Evolutionary conservation across 495 filamentous ascomycete genomes (phyloP), one percentile per base, ranked within the genome.

Genomic region (Hypoxylon fragiforme): DNA sequence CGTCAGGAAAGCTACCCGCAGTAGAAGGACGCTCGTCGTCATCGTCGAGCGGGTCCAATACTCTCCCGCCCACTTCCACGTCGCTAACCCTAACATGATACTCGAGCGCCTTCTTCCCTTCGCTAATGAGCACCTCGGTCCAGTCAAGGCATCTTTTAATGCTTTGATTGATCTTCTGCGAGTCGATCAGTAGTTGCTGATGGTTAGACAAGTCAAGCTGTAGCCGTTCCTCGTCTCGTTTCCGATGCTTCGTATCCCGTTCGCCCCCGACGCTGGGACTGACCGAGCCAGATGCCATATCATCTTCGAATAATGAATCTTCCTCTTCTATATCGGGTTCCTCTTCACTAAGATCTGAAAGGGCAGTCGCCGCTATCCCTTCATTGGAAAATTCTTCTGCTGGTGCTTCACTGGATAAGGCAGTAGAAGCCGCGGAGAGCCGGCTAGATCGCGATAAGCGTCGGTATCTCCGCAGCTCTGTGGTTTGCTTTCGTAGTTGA

Each of bases 81-180:
- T 96, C 91, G 54, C 81, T 86, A 14, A 86, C 79, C 7, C 79
- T 78, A 13, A 96, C 87, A 30, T 80, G 76, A 60, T 94, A 95
- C 37, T 85, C 87, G 7, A 99, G 80, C 1, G 94, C 94, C 62
- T 86, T 90, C 60, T 86, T 88, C 19, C 86, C 92, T 46, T 96
- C 90, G 24, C 78, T 84, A 61, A 99, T 96, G 30, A 99, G 77
- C 51, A 88, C 85, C 60, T 99, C 94, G 0, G 91, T 91, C 80
- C 88, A 89, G 16, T 81, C 81, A 16, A 95, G 76, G 66, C 94
- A 99, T 20, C 90, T 80, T 65, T 89, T 92, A 2, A 99, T 76
- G 62, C 88, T 92, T 61, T 94, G 88, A 67, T 97, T 97, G 73
- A 97, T 89, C 69, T 88, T 92, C 63, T 96, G 89, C 49, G 86